Conservation (phyloP, 306 rosid genomes). For the Arachis hypogaea region DNA sequence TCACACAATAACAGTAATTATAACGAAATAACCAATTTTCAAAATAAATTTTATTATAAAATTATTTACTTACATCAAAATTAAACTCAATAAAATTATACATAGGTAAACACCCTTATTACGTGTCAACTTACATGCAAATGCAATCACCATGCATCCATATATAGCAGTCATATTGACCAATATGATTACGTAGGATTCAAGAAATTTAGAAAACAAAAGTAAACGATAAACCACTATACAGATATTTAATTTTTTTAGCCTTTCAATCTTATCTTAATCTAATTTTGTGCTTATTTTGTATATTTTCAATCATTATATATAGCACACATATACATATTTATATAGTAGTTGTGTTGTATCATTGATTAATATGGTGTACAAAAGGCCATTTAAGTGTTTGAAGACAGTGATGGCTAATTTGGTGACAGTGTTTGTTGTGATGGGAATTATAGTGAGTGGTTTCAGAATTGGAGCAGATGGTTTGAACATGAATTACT, state of each 20-base stretch:
- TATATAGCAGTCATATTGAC: not conserved
- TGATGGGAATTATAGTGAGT: slow-evolving; percentile 41
- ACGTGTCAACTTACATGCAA: slow-evolving; percentile 13
- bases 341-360: slow-evolving; percentile 3
- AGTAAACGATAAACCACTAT: slow-evolving; percentile 35
- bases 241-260: not conserved
- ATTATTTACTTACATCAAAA: too few species aligned
- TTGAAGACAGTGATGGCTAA: slow-evolving; percentile 39
- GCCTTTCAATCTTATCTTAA: not conserved
- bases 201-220: not conserved
- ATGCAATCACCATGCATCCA: slow-evolving; percentile 23
- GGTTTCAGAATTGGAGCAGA: slow-evolving; percentile 39
- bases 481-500: slow-evolving; percentile 61
- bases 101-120: not conserved
- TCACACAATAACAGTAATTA: too few species aligned
- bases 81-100: too few species aligned
- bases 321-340: not conserved
- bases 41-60: too few species aligned
- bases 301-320: not conserved
- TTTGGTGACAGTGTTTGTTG: slow-evolving; percentile 31
- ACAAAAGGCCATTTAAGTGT: slow-evolving; percentile 16
- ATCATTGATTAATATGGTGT: slow-evolving; percentile 14
- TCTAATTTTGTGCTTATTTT: not conserved
- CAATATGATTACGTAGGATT: not conserved
- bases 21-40: too few species aligned